phyloP scores from a whole-genome alignment of 208 protist species.

The Herpetomonas tarakana region DNA sequence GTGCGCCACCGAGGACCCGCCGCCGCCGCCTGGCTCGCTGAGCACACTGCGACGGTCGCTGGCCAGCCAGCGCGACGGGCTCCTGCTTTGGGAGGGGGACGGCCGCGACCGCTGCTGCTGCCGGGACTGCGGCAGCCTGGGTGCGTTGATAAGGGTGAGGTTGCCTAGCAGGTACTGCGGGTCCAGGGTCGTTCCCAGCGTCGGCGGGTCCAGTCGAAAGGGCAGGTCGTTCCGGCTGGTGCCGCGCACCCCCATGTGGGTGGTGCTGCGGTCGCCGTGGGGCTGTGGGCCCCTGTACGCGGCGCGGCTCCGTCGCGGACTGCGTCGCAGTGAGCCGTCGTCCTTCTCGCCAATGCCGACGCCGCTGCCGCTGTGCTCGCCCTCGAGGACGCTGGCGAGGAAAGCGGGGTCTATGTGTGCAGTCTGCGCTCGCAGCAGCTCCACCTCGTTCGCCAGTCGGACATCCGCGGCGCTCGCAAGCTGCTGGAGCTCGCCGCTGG shows the following conservation, averaged over 20 bases:
- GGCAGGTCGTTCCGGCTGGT: not conserved
- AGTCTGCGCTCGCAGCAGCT: slow-evolving; percentile 43
- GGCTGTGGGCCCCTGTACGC: too few species aligned
- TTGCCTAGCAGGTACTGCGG: slow-evolving; percentile 6
- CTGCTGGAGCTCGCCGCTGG: slow-evolving; percentile 21
- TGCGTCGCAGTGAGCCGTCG: not conserved
- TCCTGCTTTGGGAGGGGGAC: too few species aligned
- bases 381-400: slow-evolving; percentile 7
- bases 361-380: slow-evolving; percentile 7
- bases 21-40: not conserved
- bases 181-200: not conserved
- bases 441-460: slow-evolving; percentile 64
- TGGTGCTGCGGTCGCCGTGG: not conserved
- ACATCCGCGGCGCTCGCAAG: slow-evolving; percentile 53
- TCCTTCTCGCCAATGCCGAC: not conserved
- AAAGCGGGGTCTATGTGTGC: slow-evolving; percentile 27
- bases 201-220: not conserved
- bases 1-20: not conserved
- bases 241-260: slow-evolving; percentile 2
- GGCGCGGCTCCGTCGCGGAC: not conserved
- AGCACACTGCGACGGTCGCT: not conserved
- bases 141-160: slow-evolving; percentile 20
- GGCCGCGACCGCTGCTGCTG: too few species aligned
- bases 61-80: too few species aligned
- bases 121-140: slow-evolving; percentile 16